Base-by-base conservation (phyloP, 2,329 filamentous ascomycete genomes). In the Diaporthe sp. region DNA sequence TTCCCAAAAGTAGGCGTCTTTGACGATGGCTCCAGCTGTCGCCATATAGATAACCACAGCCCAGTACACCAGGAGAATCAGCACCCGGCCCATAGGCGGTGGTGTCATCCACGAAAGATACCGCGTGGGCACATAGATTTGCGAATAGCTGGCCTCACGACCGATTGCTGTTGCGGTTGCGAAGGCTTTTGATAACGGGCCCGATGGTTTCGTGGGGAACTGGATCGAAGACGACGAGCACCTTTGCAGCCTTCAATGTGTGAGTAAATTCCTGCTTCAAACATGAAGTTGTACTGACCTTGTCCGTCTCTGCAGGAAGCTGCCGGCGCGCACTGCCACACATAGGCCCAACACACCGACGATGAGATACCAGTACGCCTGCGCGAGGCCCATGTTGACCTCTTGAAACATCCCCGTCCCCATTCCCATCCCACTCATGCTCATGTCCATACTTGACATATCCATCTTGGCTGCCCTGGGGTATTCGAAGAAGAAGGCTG, bases 1-100 rank as follows among this genome's bases (percentile, higher is more conserved):
- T 80, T 93, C 92, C 85, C 87, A 91, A 80, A 87, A 92, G 77
- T 88, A 88, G 55, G 84, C 85, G 76, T 92, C 90, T 35, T 87
- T 78, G 58, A 86, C 77, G 58, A 90, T 81, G 66, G 86, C 87
- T 30, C 84, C 83, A 76, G 85, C 84, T 3, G 84, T 83, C 86
- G 91, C 89, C 85, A 92, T 89, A 81, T 88, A 90, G 73, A 89
- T 83, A 66, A 92, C 83, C 75, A 92, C 83, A 52, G 87, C 86
- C 89, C 90, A 92, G 82, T 92, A 92, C 75, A 83, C 83, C 17
- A 87, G 78, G 2, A 92, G 82, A 38, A 89, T 79, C 17, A 92
- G 79, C 8, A 89, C 80, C 30, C 88, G 88, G n/a, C 91, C 90
- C 52, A 89, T 81, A 0, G 90, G 86, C 30, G 89, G 90, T 17